phyloP scores from a whole-genome alignment of 768 basidiomycete genomes.

The Tulasnella calospora region DNA sequence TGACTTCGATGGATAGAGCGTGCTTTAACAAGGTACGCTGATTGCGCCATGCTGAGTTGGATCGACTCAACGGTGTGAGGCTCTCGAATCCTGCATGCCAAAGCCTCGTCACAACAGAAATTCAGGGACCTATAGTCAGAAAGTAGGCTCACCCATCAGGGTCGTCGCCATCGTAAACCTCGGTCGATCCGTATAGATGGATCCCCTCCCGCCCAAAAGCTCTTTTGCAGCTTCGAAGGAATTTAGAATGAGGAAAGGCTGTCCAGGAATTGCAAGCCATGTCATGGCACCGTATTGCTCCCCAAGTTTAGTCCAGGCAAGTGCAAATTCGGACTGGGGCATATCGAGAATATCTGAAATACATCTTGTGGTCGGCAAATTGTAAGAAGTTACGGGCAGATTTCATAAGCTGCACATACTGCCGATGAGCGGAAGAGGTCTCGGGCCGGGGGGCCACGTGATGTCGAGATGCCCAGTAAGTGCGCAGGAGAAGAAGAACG shows the following conservation, averaged over 20 bases:
- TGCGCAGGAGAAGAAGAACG: no score
- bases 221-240: background rate
- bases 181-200: conserved; percentile 1
- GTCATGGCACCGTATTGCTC: background rate
- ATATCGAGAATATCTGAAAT: background rate
- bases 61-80: background rate
- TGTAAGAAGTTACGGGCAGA: background rate
- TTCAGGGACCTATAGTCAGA: background rate
- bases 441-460: no score
- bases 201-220: background rate
- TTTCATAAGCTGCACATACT: background rate
- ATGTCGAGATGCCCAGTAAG: no score
- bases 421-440: background rate
- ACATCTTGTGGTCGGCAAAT: background rate
- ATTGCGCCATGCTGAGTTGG: background rate
- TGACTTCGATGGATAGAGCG: background rate
- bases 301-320: background rate
- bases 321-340: background rate
- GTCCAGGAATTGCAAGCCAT: background rate
- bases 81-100: background rate
- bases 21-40: background rate
- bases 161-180: background rate
- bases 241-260: conserved; percentile 4
- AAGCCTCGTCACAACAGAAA: background rate
- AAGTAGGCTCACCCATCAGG: background rate